Base-by-base conservation (phyloP, 2,329 filamentous ascomycete genomes). In the Xylaria sp. region DNA sequence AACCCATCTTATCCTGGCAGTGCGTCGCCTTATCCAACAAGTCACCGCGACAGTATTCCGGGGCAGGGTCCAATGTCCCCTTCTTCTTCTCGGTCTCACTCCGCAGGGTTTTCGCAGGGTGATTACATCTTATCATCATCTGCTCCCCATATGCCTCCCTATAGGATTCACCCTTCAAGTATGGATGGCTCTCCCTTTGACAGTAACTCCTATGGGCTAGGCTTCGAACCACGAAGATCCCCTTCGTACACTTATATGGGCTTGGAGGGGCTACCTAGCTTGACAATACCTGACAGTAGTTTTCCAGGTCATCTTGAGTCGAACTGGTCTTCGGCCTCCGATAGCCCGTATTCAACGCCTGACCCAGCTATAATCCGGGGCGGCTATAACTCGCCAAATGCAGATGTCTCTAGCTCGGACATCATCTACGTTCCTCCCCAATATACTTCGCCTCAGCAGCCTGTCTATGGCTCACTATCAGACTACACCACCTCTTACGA, bases 301-400 rank as follows among this genome's bases (percentile, higher is more conserved):
- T 59, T 74, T 66, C 78, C 78, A 75, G 78, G 72, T 71, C 74
- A 77, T 76, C 62, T 77, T 40, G 83, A 84, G 32, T 80, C 84
- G 9, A 79, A 78, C 5, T 82, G 83, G 78, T 84, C 84, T 3
- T 84, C 84, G 13, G 78, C 82, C n/a, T 79, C 84, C 8, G 82
- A 83, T 53, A 85, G 84, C 75, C 79, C 78, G 27, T 86, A 82
- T 71, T 86, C 85, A 2, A 84, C 84, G 2, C 81, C 83, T 21
- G 69, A 73, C 16, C 60, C 60, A 13, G 74, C 61, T 27, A 47
- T 63, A 25, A 67, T 66, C 21, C 69, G 68, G 42, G 65, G 69
- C 23, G 65, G 69, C 23, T 75, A 66, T 54, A 68, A 71, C 9
- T 78, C 76, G 5, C 76, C 77, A 29, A 74, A 68, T 29, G 71